Conservation (phyloP, 345 rosid species). For the Acer negundo region DNA sequence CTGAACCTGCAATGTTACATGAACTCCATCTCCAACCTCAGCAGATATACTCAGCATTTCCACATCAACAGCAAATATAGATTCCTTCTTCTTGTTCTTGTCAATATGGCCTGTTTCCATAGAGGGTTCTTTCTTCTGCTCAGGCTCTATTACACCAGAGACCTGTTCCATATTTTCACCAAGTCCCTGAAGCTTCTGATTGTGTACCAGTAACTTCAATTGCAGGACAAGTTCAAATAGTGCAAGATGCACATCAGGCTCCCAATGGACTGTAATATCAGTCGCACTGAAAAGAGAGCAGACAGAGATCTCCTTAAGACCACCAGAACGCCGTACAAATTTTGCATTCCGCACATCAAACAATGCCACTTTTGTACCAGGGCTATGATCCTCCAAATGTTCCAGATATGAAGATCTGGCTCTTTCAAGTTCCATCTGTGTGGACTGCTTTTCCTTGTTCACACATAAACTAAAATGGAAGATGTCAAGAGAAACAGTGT, state of each 20-base stretch:
- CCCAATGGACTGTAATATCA: constrained; percentile 81
- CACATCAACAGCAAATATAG: constrained; percentile 94
- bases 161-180: constrained; percentile 38
- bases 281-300: constrained; percentile 98
- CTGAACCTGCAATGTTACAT: constrained; percentile 70
- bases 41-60: constrained; percentile 81
- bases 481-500: constrained; percentile 76
- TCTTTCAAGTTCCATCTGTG: constrained; percentile 89
- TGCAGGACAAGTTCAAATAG: constrained; percentile 73
- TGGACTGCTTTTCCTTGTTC: constrained; percentile 87
- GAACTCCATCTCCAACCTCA: constrained; percentile 93
- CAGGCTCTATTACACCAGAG: constrained; percentile 41
- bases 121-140: constrained; percentile 45
- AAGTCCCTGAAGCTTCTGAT: constrained; percentile 58
- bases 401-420: constrained; percentile 85
- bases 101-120: constrained; percentile 46
- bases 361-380: constrained; percentile 56
- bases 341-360: constrained; percentile 88
- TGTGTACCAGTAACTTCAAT: constrained; percentile 56
- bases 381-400: constrained; percentile 52
- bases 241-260: constrained; percentile 87
- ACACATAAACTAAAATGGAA: constrained; percentile 66
- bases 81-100: constrained; percentile 76
- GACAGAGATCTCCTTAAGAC: constrained; percentile 79
- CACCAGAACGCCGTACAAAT: constrained; percentile 85